Evolutionary conservation across 306 rosid species (phyloP).

Genomic region (Herpetospermum pedunculosum): DNA sequence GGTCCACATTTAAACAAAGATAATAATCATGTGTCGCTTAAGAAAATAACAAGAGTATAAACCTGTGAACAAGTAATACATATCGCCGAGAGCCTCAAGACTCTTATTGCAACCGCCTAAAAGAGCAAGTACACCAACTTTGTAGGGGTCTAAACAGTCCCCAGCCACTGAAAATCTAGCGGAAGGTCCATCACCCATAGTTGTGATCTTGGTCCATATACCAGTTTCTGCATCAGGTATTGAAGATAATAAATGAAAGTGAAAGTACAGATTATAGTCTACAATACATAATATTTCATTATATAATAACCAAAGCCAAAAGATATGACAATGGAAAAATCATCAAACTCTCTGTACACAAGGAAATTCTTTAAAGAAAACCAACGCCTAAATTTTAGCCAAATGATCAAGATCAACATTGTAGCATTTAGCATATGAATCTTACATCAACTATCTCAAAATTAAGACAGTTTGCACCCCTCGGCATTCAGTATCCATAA

Average conservation of each 20-base stretch:
- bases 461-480: background rate
- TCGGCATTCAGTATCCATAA: background rate
- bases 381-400: background rate
- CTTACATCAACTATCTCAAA: background rate
- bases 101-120: slow-evolving; percentile 92
- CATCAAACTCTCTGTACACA: slow-evolving; percentile 1
- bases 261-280: slow-evolving; percentile 6
- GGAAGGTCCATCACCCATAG: slow-evolving; percentile 59
- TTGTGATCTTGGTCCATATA: slow-evolving; percentile 61
- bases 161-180: slow-evolving; percentile 96
- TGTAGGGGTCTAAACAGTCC: slow-evolving; percentile 76
- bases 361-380: background rate
- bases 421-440: background rate
- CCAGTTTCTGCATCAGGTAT: slow-evolving; percentile 60
- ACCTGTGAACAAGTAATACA: slow-evolving; percentile 93
- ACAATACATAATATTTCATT: background rate
- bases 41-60: slow-evolving; percentile 1
- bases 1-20: background rate
- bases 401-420: background rate
- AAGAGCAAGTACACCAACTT: slow-evolving; percentile 73
- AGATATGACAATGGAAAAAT: background rate
- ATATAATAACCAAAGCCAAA: background rate
- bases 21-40: slow-evolving; percentile 3
- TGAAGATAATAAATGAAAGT: slow-evolving; percentile 8
- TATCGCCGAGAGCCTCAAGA: slow-evolving; percentile 91